phyloP scores from a whole-genome alignment of 2,329 filamentous ascomycete species.

The Xylaria sp. region DNA sequence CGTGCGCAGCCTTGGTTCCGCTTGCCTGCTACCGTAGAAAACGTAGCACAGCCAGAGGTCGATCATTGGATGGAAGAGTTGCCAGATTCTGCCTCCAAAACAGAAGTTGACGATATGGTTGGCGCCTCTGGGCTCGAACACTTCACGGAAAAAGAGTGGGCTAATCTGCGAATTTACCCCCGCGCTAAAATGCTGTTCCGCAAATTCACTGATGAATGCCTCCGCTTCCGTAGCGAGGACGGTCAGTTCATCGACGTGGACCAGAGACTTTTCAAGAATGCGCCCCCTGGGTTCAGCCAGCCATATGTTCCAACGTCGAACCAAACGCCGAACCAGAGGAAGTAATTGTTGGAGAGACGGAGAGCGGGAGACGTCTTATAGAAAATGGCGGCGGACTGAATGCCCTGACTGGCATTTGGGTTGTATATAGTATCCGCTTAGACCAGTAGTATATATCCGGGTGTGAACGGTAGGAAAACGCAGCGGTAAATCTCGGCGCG shows the following conservation, averaged over 20 bases:
- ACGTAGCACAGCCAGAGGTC: background rate
- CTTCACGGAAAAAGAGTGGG: conserved; percentile 36
- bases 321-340: background rate
- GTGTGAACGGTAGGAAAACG: background rate
- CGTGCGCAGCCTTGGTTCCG: conserved; percentile 41
- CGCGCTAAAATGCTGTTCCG: conserved; percentile 20
- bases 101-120: conserved; percentile 21
- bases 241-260: conserved; percentile 17
- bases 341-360: background rate
- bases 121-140: conserved; percentile 44
- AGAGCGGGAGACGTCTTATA: background rate
- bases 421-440: background rate
- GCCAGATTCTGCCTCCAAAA: background rate
- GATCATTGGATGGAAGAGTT: conserved; percentile 17
- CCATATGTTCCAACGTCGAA: no score
- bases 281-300: background rate
- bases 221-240: conserved; percentile 22
- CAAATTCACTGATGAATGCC: background rate
- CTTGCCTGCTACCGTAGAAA: background rate
- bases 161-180: background rate
- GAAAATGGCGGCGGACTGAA: background rate
- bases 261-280: conserved; percentile 10
- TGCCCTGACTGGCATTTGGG: background rate
- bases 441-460: background rate
- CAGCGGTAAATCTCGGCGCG: background rate